These are phyloP conservation scores for Lactarius hatsudake DNA, from an alignment of 768 basidiomycete genomes.

Conservation along the genomic window DNA sequence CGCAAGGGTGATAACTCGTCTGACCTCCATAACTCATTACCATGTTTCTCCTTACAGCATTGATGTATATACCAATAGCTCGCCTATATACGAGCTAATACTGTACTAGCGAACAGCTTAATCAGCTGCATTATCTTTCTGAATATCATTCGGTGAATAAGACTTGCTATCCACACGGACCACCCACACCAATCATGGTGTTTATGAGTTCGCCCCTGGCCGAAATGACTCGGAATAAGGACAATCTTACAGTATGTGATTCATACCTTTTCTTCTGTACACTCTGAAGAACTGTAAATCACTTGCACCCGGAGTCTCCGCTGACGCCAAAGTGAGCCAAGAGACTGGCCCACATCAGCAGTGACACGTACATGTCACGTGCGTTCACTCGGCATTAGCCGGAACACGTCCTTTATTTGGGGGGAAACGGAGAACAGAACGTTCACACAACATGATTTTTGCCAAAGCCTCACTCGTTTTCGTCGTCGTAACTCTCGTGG, in stretches of 20 bases:
- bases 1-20: not conserved
- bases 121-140: not conserved
- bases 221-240: too few relatives aligned
- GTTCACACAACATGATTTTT: slow-evolving; percentile 50
- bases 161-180: too few relatives aligned
- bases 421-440: not conserved
- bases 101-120: not conserved
- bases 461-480: slow-evolving; percentile 60
- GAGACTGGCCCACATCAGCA: not conserved
- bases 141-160: not conserved
- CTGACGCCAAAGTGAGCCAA: too few relatives aligned
- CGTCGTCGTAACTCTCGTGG: slow-evolving; percentile 58
- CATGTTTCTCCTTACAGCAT: not conserved
- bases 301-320: too few relatives aligned
- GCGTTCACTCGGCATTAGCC: slow-evolving; percentile 5
- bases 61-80: not conserved
- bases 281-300: too few relatives aligned
- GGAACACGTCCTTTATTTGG: slow-evolving; percentile 6
- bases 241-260: too few relatives aligned
- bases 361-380: not conserved
- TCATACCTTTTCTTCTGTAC: too few relatives aligned
- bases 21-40: not conserved
- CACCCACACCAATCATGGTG: not conserved
- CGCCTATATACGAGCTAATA: not conserved
- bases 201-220: not conserved